Percentiles rank a stretch among this genome's conserved stretches.
Conservation (phyloP, 805 yeast species). For the Candida boidinii region DNA sequence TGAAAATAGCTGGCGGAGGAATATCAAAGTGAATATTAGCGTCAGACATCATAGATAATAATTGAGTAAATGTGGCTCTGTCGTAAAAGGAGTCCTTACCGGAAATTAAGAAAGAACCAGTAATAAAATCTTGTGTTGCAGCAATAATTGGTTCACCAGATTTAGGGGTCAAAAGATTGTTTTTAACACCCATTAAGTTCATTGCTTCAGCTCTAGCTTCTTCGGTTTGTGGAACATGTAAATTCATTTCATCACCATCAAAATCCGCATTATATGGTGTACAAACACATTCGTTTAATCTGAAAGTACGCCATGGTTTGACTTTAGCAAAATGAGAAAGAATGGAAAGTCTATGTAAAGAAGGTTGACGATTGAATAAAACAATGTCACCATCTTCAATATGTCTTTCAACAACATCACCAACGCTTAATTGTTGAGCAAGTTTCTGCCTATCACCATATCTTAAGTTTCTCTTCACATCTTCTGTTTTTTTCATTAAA, state of each 20-base stretch:
- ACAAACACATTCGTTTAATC: slow-evolving; percentile 97
- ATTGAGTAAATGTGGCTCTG: slow-evolving; percentile 72
- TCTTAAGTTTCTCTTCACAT: slow-evolving; percentile 77
- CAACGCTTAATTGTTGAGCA: slow-evolving; percentile 69
- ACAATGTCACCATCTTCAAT: slow-evolving; percentile 96
- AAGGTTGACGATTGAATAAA: slow-evolving; percentile 94
- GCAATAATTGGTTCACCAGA: slow-evolving; percentile 99
- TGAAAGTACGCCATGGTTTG: slow-evolving; percentile 96
- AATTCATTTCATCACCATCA: slow-evolving; percentile 98
- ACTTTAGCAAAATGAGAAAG: slow-evolving; percentile 92
- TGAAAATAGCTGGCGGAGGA: slow-evolving; percentile 91
- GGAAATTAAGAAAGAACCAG: slow-evolving; percentile 89
- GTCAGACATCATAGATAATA: slow-evolving; percentile 93
- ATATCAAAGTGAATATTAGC: slow-evolving; percentile 80
- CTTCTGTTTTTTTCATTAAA: slow-evolving; percentile 72
- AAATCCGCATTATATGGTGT: slow-evolving; percentile 99
- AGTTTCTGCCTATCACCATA: slow-evolving; percentile 78
- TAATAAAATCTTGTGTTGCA: slow-evolving; percentile 98
- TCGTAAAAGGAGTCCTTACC: slow-evolving; percentile 91
- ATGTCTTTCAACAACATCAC: slow-evolving; percentile 95
- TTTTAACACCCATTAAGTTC: slow-evolving; percentile 95
- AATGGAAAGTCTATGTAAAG: slow-evolving; percentile 89
- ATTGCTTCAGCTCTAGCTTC: slow-evolving; percentile 99
- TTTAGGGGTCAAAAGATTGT: slow-evolving; percentile 89
- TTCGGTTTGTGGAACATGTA: slow-evolving; percentile 98